phyloP scores from a whole-genome alignment of 176 grass and related monocot species.

The Cenchrus purpureus region DNA sequence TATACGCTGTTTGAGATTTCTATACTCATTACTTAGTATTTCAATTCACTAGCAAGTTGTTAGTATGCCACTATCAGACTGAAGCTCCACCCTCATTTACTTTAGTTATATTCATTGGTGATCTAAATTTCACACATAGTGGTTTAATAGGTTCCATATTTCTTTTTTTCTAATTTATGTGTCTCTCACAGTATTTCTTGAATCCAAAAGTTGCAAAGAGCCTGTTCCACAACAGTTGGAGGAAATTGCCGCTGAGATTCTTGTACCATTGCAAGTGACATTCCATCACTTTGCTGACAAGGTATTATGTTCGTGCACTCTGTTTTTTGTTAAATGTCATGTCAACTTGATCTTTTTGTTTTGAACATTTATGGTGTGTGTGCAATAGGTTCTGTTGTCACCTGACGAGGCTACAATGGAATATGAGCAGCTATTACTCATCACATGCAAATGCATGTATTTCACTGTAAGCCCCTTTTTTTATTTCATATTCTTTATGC shows the following conservation, averaged over 20 bases:
- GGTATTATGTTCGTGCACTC: constrained; percentile 48
- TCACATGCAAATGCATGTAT: constrained; percentile 94
- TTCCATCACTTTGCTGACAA: constrained; percentile 80
- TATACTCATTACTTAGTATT: not conserved
- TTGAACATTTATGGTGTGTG: constrained; percentile 41
- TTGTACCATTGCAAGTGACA: constrained; percentile 81
- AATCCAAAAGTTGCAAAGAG: constrained; percentile 83
- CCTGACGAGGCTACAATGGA: constrained; percentile 47
- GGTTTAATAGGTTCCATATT: not conserved
- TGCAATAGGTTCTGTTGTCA: constrained; percentile 62
- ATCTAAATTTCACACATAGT: constrained; percentile 14
- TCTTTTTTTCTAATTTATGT: constrained; percentile 24
- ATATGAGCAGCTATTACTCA: constrained; percentile 76
- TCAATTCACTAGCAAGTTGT: not conserved
- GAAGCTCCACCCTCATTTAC: not conserved
- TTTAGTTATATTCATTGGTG: constrained; percentile 23
- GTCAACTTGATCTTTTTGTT: constrained; percentile 11
- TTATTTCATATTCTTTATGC: constrained; percentile 24
- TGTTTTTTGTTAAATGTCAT: constrained; percentile 18
- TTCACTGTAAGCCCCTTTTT: constrained; percentile 71
- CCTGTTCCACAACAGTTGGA: constrained; percentile 84
- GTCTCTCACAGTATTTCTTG: constrained; percentile 79
- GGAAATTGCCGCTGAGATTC: constrained; percentile 81
- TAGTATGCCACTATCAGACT: not conserved
- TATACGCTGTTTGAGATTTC: not conserved